Evolutionary conservation across 2,329 filamentous ascomycete species (phyloP).

Genomic region (Xylaria sp.): DNA sequence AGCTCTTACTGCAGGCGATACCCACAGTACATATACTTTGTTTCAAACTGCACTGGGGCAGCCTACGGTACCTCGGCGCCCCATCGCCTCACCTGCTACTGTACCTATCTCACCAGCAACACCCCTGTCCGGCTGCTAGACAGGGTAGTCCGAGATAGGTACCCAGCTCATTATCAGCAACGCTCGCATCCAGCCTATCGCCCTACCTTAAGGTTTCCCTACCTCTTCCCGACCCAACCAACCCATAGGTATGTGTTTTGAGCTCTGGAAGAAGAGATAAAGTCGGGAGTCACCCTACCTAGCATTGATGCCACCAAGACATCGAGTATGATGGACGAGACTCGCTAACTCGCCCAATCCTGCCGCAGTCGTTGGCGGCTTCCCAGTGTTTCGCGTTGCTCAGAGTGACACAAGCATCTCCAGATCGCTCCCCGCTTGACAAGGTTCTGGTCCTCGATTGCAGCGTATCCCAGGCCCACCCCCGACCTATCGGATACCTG

Average conservation of each 20-base stretch:
- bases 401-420: conserved; percentile 29
- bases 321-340: conserved; percentile 9
- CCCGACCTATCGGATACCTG: conserved; percentile 44
- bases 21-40: not conserved
- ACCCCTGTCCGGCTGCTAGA: not conserved
- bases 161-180: conserved; percentile 20
- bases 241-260: conserved; percentile 16
- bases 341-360: conserved; percentile 21
- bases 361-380: conserved; percentile 18
- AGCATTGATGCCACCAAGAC: not conserved
- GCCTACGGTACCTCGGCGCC: not conserved
- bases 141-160: conserved; percentile 21
- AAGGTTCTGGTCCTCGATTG: conserved; percentile 40
- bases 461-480: conserved; percentile 24
- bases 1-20: not conserved
- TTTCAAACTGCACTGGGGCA: no score
- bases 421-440: conserved; percentile 31
- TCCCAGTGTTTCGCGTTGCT: conserved; percentile 23
- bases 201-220: not conserved
- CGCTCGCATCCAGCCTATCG: conserved; percentile 7
- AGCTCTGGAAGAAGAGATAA: not conserved
- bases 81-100: not conserved
- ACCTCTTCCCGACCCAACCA: conserved; percentile 1
- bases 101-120: not conserved
- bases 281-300: no score